Evolutionary conservation across 179 eudicot species (phyloP).

Genomic region (Carnegiea gigantea): DNA sequence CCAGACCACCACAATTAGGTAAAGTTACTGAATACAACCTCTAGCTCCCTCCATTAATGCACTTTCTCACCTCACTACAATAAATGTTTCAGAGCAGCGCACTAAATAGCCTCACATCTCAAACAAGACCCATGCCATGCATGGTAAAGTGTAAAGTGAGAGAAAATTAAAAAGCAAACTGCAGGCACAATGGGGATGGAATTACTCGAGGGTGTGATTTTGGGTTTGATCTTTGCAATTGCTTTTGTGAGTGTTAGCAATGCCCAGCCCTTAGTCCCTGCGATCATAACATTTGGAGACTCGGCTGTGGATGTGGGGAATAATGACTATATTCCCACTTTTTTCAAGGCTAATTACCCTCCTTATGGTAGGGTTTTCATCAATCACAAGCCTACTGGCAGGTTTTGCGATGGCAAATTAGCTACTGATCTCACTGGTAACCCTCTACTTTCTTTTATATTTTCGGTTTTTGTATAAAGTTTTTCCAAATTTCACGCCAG

Average conservation of each 20-base stretch:
- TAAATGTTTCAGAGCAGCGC: constrained; percentile 14
- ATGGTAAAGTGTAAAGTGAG: not conserved
- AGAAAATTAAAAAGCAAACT: not conserved
- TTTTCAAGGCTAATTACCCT: constrained; percentile 81
- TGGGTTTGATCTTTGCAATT: constrained; percentile 21
- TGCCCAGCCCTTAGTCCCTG: constrained; percentile 75
- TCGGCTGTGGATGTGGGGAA: constrained; percentile 83
- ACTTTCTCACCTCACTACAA: constrained; percentile 26
- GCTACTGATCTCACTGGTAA: constrained; percentile 93
- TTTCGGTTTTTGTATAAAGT: not conserved
- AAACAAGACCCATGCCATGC: not conserved
- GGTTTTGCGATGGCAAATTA: constrained; percentile 91
- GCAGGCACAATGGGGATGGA: constrained; percentile 9
- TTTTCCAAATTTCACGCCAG: no score
- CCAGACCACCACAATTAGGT: not conserved
- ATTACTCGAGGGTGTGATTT: not conserved
- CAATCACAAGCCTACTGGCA: constrained; percentile 71
- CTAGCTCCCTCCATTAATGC: constrained; percentile 26
- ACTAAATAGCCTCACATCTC: constrained; percentile 1
- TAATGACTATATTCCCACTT: constrained; percentile 69
- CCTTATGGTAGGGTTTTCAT: constrained; percentile 90
- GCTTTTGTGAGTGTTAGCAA: constrained; percentile 20
- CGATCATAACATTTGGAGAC: constrained; percentile 79
- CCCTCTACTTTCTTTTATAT: not conserved
- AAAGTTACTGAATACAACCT: constrained; percentile 7